These are phyloP conservation scores for Eucalyptus regnans DNA, from an alignment of 345 rosid genomes.

Conservation along the genomic window DNA sequence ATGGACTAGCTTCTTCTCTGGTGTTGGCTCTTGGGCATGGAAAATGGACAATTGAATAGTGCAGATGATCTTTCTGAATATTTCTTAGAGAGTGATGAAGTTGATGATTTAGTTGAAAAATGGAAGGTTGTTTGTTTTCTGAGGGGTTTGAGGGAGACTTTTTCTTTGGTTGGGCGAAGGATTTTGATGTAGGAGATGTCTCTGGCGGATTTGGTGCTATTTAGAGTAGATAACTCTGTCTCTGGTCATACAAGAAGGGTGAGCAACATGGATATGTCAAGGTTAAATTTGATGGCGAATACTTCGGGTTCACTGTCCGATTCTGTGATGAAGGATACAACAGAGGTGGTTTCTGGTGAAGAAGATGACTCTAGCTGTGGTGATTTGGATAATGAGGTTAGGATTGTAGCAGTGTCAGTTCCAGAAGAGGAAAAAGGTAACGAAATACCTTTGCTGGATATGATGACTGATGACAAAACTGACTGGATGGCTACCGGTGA, in stretches of 20 bases:
- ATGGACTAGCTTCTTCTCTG: background rate
- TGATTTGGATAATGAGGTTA: slow-evolving; percentile 25
- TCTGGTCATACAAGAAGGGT: slow-evolving; percentile 26
- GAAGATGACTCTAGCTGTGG: slow-evolving; percentile 20
- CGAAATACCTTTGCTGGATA: slow-evolving; percentile 15
- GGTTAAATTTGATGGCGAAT: slow-evolving; percentile 25
- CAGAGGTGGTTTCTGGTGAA: slow-evolving; percentile 6
- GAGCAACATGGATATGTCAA: slow-evolving; percentile 18
- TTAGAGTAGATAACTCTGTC: slow-evolving; percentile 39
- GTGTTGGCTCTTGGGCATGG: slow-evolving; percentile 28
- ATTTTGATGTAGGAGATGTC: slow-evolving; percentile 65
- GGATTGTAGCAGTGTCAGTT: slow-evolving; percentile 1
- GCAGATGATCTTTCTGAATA: slow-evolving; percentile 12
- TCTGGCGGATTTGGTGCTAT: slow-evolving; percentile 30
- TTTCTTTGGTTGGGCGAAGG: slow-evolving; percentile 24
- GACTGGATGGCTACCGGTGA: slow-evolving; percentile 24
- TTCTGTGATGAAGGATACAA: slow-evolving; percentile 8
- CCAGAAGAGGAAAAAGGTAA: slow-evolving; percentile 6
- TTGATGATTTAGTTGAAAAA: slow-evolving; percentile 29
- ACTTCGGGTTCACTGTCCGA: slow-evolving; percentile 19
- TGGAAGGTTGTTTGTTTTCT: slow-evolving; percentile 30
- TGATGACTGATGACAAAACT: slow-evolving; percentile 23
- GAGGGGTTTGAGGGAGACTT: slow-evolving; percentile 25
- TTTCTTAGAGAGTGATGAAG: slow-evolving; percentile 19
- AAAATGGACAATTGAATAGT: slow-evolving; percentile 15